Base-by-base conservation (phyloP, 805 yeast species). In the Naumovozyma baii region DNA sequence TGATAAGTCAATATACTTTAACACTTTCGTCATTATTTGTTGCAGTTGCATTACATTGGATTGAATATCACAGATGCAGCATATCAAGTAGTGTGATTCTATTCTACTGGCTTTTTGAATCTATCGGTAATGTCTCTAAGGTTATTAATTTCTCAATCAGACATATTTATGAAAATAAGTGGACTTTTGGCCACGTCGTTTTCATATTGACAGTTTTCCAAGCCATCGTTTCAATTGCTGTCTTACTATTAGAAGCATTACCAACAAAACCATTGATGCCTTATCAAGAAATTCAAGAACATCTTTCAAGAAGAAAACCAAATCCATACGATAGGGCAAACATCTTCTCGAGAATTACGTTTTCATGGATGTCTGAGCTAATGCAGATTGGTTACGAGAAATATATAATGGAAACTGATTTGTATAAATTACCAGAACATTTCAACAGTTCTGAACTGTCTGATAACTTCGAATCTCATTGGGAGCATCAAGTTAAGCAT, bases 311-410 rank as follows among this genome's bases (percentile, higher is more conserved):
- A 33, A 55, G 55, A 38, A 61, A 61, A 40, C 51, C 49, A 13
- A 59, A 51, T 42, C 72, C 72, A 16, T 61, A 59, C 31, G 68
- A 66, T 45, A 51, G 57, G 15, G 72, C 73, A 2, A 79, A 88
- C 55, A 64, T 87, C 13, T 75, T 90, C 46, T 80, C 94, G 2
- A 68, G 74, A 38, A 66, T 90, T 38, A 80, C 94, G 0, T 90
- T 92, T 59, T 65, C 78, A 19, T 92, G 98, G 97, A 85, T 92
- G 94, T 78, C 86, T 16, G 77, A 73, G 1, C 65, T 92, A 52
- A 85, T 92, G 80, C 73, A 66, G 48, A 74, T 74, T 39, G 97
- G 97, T 13, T 82, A 80, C 52, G 64, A 69, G 32, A 75, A 74
- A 44, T 64, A 50, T 43, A 76, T 78, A 51, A 59, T 54, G 45